Evolutionary conservation across 805 yeast genomes (phyloP).

Genomic region (Alloascoidea africana): DNA sequence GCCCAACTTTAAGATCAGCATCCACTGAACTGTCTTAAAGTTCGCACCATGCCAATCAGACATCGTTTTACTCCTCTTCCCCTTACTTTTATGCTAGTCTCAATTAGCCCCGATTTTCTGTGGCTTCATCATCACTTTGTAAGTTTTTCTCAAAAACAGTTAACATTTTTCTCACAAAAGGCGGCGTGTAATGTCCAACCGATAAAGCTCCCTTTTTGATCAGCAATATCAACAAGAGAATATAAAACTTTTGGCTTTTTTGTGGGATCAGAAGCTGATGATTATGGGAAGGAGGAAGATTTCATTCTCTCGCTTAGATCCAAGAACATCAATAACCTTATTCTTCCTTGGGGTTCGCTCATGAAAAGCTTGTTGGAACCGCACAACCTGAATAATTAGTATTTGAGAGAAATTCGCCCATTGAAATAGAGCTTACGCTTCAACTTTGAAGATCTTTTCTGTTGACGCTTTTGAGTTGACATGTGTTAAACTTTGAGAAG

Average conservation of each 20-base stretch:
- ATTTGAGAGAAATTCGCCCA: conserved; percentile 46
- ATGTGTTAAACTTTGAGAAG: too few species aligned
- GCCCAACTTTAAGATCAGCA: not conserved
- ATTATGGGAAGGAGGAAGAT: too few species aligned
- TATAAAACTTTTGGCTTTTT: conserved; percentile 24
- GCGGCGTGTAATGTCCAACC: conserved; percentile 88
- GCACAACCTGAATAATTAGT: conserved; percentile 65
- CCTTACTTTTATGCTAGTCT: too few species aligned
- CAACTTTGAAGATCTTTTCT: not conserved
- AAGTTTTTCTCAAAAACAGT: too few species aligned
- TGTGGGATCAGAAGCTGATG: not conserved
- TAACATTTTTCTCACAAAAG: conserved; percentile 42
- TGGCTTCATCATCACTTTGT: too few species aligned
- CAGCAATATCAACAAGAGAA: conserved; percentile 64
- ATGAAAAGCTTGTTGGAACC: conserved; percentile 17
- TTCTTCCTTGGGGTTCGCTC: too few species aligned
- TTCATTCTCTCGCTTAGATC: too few species aligned
- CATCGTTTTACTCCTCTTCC: conserved; percentile 14
- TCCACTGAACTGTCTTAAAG: conserved; percentile 66
- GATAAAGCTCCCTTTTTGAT: conserved; percentile 71
- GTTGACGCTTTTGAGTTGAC: too few species aligned
- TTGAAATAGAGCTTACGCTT: too few species aligned
- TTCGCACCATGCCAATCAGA: conserved; percentile 56
- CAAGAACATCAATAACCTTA: conserved; percentile 40
- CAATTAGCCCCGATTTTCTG: too few species aligned